Conservation (phyloP, 331 rosid genomes). For the Cydonia oblonga region DNA sequence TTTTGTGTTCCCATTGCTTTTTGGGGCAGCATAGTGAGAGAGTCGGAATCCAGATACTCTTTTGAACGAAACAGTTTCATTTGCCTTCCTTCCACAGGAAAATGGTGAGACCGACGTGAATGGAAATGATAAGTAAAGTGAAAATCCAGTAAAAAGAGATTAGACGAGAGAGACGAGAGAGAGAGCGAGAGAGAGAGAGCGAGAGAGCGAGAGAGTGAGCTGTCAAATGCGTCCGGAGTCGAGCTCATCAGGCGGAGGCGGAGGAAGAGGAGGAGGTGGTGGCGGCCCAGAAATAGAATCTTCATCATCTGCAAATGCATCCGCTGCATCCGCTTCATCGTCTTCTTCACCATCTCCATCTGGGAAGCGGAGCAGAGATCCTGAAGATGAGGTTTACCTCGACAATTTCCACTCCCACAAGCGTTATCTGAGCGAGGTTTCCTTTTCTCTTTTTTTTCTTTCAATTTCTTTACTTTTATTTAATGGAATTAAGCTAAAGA, state of each 20-base stretch:
- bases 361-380: conserved; percentile 78
- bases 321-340: conserved; percentile 9
- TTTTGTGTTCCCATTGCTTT: no score
- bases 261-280: neutral
- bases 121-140: neutral
- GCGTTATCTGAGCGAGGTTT: conserved; percentile 95
- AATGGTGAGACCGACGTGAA: neutral
- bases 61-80: no score
- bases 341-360: conserved; percentile 47
- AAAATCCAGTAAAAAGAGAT: neutral
- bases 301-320: conserved; percentile 19
- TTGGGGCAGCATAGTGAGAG: no score
- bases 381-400: conserved; percentile 88
- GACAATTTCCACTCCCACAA: conserved; percentile 94
- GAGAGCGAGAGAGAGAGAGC: neutral
- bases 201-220: neutral
- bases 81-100: neutral
- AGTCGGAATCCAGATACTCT: no score
- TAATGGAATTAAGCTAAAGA: neutral
- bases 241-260: conserved; percentile 17
- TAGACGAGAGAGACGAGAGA: no score
- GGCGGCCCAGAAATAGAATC: neutral
- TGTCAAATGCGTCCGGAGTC: conserved; percentile 45
- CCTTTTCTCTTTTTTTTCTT: neutral
- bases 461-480: neutral